Evolutionary conservation across 352 stramenopile species (phyloP), one percentile per base, ranked within the genome.

Genomic region (Globisporangium okanoganense): DNA sequence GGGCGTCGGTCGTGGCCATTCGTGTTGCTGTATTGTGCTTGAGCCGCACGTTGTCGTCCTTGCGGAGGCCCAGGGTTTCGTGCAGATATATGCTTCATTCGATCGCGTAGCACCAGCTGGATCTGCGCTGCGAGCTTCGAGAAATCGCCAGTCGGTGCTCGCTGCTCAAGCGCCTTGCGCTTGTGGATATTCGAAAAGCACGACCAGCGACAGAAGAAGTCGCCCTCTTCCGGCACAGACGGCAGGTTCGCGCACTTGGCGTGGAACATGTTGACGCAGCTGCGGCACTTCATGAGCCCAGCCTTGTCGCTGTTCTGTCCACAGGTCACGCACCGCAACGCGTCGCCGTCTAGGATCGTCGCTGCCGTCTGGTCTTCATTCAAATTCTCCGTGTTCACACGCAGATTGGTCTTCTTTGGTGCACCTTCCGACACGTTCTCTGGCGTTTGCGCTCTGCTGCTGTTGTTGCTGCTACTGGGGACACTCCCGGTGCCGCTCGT

Each of bases 121-220:
- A 86, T 80, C 51, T 79, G 70, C n/a, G 64, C 76, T 13, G 66
- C 74, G 13, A 86, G 72, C 20, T 64, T 66, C 3, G 70, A 65
- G 50, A 77, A 86, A 58, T 84, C 69, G 53, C 69, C 69, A 38
- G 45, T 57, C 4, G 14, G n/a, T 10, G 20, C 43, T 55, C 36
- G 27, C 29, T 31, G n/a, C 16, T 24, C 24, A 8, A 38, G 27
- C 41, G 50, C 49, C 49, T 83, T 75, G 36, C 27, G 58, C 57
- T 76, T 76, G 58, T 68, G 69, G 57, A 75, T 87, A n/a, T 57
- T 60, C 20, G 71, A 64, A 63, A 86, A 92, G 69, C 82, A 92
- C 29, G 67, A 61, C 64, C 82, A 86, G 16, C 72, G 74, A 31
- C 82, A 92, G 54, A 90, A 92, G 27, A 87, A 71, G 41, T 80